Percentiles rank a stretch among this genome's conserved stretches.
phyloP scores from a whole-genome alignment of 805 yeast genomes.

The Starmerella cellae region DNA sequence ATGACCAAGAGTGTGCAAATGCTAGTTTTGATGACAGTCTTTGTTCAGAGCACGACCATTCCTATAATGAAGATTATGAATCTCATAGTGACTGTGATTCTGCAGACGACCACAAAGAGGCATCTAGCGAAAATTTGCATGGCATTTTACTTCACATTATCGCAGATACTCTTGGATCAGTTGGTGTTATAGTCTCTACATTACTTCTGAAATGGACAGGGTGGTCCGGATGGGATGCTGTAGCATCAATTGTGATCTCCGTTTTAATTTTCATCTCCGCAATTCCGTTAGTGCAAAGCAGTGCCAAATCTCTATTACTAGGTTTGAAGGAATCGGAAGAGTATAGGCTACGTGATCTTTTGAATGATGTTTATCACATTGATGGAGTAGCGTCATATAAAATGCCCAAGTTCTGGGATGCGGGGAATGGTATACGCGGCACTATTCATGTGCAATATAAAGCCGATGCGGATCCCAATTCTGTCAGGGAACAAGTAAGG shows the following conservation, averaged over 20 bases:
- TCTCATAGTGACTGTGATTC: conserved; percentile 14
- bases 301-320: conserved; percentile 60
- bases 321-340: conserved; percentile 50
- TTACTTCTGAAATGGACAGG: conserved; percentile 55
- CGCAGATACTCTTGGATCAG: conserved; percentile 94
- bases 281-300: conserved; percentile 66
- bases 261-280: conserved; percentile 67
- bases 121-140: conserved; percentile 59
- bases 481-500: conserved; percentile 48
- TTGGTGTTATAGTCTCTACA: conserved; percentile 91
- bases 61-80: neutral
- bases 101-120: conserved; percentile 15
- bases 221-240: conserved; percentile 77
- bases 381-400: conserved; percentile 78
- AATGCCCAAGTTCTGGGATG: conserved; percentile 87
- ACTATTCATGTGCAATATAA: conserved; percentile 66
- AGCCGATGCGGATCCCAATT: conserved; percentile 50
- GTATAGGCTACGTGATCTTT: conserved; percentile 44
- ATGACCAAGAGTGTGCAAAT: conserved; percentile 5
- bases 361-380: conserved; percentile 53
- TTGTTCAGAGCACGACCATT: conserved; percentile 2
- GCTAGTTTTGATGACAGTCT: too few species aligned
- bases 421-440: conserved; percentile 44
- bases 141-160: conserved; percentile 88
- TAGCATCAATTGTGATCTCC: conserved; percentile 82